phyloP scores from a whole-genome alignment of 106 monocot genomes.

The Dioscorea zingiberensis region DNA sequence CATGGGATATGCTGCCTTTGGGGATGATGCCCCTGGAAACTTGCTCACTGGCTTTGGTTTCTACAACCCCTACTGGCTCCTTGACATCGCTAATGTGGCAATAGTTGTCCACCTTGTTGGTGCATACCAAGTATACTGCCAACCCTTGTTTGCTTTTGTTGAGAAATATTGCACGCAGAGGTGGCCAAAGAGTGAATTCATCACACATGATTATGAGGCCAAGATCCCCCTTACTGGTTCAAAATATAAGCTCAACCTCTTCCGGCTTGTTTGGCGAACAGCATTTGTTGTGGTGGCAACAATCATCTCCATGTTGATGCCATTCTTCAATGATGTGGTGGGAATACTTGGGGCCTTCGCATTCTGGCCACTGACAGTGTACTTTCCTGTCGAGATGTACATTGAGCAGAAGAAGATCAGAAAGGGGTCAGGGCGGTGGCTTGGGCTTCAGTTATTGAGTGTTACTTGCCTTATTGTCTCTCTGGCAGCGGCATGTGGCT shows the following conservation, averaged over 20 bases:
- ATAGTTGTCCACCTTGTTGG: slow-evolving; percentile 52
- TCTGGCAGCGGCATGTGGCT: slow-evolving; percentile 18
- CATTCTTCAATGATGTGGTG: slow-evolving; percentile 39
- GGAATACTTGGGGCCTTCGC: slow-evolving; percentile 21
- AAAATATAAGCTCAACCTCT: slow-evolving; percentile 11
- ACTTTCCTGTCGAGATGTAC: slow-evolving; percentile 35
- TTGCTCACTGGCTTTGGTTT: slow-evolving; percentile 62
- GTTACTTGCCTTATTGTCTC: slow-evolving; percentile 16
- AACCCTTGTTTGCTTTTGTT: slow-evolving; percentile 26
- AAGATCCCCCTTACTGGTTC: neutral
- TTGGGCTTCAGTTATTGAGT: slow-evolving; percentile 20
- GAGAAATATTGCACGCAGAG: slow-evolving; percentile 9
- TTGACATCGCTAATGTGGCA: slow-evolving; percentile 47
- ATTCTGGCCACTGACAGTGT: slow-evolving; percentile 34
- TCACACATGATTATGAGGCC: slow-evolving; percentile 2
- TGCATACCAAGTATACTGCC: slow-evolving; percentile 45
- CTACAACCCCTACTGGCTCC: slow-evolving; percentile 60
- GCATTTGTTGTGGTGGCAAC: slow-evolving; percentile 20
- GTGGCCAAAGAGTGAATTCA: slow-evolving; percentile 11
- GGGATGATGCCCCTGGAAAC: slow-evolving; percentile 40
- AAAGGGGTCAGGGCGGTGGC: slow-evolving; percentile 23
- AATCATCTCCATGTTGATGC: slow-evolving; percentile 22
- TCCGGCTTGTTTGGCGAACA: slow-evolving; percentile 20
- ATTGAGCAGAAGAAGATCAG: slow-evolving; percentile 25
- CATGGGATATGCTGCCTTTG: slow-evolving; percentile 63